phyloP scores from a whole-genome alignment of 371 early-diverging fungal genomes.

The Mucor circinelloides region DNA sequence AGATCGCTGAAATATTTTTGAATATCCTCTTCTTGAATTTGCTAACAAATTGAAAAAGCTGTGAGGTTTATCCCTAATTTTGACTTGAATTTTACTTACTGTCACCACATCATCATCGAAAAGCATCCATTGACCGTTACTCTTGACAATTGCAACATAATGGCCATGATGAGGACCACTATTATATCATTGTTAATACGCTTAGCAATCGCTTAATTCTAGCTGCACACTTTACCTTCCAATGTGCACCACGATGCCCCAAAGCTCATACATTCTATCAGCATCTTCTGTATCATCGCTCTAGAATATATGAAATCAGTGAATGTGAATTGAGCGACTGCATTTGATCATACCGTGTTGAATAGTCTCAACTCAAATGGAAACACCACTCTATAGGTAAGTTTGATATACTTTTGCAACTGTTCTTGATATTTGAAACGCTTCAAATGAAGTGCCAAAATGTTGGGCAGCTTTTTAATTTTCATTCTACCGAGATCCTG shows the following conservation, averaged over 20 bases:
- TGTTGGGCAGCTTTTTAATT: conserved; percentile 90
- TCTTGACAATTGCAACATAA: conserved; percentile 90
- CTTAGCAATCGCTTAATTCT: not conserved
- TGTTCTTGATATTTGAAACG: conserved; percentile 96
- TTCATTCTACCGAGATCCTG: conserved; percentile 77
- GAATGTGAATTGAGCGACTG: not conserved
- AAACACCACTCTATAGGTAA: conserved; percentile 93
- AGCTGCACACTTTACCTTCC: conserved; percentile 62
- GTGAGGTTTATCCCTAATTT: not conserved
- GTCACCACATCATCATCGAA: conserved; percentile 95
- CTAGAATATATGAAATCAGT: conserved; percentile 25
- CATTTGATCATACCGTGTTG: conserved; percentile 70
- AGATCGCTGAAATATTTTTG: conserved; percentile 84
- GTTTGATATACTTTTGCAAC: conserved; percentile 86
- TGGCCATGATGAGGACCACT: conserved; percentile 97
- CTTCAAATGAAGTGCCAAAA: conserved; percentile 94
- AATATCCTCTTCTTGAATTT: conserved; percentile 79
- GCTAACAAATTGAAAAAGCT: conserved; percentile 24
- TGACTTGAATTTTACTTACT: conserved; percentile 37
- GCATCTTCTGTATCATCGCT: conserved; percentile 87
- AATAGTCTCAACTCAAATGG: conserved; percentile 92
- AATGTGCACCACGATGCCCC: conserved; percentile 93
- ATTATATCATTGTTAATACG: not conserved
- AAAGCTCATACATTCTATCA: conserved; percentile 82
- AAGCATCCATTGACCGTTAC: conserved; percentile 85